These are phyloP conservation scores for Monosporascus sp. DNA, from an alignment of 2,329 filamentous ascomycete genomes.

Conservation along the genomic window DNA sequence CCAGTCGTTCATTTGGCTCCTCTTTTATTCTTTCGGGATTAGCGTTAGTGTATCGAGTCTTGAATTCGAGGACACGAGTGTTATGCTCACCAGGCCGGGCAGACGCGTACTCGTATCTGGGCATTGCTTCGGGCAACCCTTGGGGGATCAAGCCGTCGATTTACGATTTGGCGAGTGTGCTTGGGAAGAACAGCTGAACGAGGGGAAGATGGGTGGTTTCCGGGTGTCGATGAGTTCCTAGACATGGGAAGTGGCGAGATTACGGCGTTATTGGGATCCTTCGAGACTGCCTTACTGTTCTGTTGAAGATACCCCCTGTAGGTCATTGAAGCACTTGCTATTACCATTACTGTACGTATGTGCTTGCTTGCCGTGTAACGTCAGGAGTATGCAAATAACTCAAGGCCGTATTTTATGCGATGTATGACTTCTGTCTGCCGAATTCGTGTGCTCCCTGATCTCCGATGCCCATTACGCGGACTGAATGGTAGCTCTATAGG, in stretches of 20 bases:
- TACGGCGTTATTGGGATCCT: not conserved
- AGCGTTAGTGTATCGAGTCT: not conserved
- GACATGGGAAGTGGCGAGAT: not conserved
- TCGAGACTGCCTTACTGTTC: not conserved
- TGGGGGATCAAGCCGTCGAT: slow-evolving; percentile 59
- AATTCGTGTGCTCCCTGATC: not conserved
- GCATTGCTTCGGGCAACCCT: slow-evolving; percentile 54
- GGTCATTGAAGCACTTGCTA: not conserved
- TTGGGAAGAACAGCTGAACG: slow-evolving; percentile 20
- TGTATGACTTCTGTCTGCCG: too few species aligned
- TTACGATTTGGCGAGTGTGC: slow-evolving; percentile 43
- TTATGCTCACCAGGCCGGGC: slow-evolving; percentile 1
- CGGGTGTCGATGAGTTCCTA: not conserved
- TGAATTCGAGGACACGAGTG: not conserved
- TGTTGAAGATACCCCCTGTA: not conserved
- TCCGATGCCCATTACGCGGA: too few species aligned
- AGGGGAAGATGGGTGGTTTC: slow-evolving; percentile 5
- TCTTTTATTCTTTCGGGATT: not conserved
- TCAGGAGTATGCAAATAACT: not conserved
- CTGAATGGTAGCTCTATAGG: too few species aligned
- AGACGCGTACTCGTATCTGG: slow-evolving; percentile 67
- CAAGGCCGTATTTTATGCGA: not conserved
- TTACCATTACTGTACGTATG: not conserved
- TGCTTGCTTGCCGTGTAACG: not conserved
- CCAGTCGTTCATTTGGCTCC: not conserved